Conservation (phyloP, 768 basidiomycete species). For the Pisolithus orientalis region DNA sequence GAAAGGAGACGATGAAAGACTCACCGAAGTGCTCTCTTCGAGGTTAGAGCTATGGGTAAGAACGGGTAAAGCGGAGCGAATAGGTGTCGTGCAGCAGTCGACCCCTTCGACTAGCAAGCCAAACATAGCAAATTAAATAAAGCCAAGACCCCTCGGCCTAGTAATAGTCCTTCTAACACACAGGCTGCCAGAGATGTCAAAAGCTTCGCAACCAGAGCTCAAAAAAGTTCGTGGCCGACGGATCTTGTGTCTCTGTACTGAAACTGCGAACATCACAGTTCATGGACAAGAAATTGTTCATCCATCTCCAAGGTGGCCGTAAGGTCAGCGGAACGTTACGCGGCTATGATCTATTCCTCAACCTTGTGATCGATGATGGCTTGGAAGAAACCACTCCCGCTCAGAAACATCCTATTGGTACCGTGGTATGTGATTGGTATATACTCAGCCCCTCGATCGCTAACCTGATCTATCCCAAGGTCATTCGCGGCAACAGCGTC, state of each 20-base stretch:
- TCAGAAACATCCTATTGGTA: slow-evolving; percentile 87
- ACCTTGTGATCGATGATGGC: slow-evolving; percentile 95
- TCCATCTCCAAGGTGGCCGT: slow-evolving; percentile 90
- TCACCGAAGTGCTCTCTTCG: too few relatives aligned
- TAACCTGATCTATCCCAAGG: slow-evolving; percentile 39
- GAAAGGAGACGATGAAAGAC: neutral
- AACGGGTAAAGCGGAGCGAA: neutral
- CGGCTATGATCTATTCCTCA: slow-evolving; percentile 98
- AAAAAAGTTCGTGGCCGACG: slow-evolving; percentile 72
- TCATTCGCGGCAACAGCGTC: slow-evolving; percentile 94
- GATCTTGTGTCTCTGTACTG: neutral
- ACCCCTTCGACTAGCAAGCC: slow-evolving; percentile 5
- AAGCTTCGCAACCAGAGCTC: slow-evolving; percentile 93
- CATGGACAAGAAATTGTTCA: slow-evolving; percentile 97
- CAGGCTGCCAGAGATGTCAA: slow-evolving; percentile 56
- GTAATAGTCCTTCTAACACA: neutral
- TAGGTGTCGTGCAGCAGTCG: neutral
- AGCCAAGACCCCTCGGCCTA: neutral
- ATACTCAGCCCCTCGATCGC: neutral
- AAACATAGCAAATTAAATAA: slow-evolving; percentile 30
- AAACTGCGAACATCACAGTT: slow-evolving; percentile 46
- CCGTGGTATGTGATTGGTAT: slow-evolving; percentile 59
- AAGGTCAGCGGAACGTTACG: slow-evolving; percentile 93
- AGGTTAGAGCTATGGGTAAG: neutral
- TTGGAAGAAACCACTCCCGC: slow-evolving; percentile 86